Conservation (phyloP, 345 rosid species). For the Brassica rapa region DNA sequence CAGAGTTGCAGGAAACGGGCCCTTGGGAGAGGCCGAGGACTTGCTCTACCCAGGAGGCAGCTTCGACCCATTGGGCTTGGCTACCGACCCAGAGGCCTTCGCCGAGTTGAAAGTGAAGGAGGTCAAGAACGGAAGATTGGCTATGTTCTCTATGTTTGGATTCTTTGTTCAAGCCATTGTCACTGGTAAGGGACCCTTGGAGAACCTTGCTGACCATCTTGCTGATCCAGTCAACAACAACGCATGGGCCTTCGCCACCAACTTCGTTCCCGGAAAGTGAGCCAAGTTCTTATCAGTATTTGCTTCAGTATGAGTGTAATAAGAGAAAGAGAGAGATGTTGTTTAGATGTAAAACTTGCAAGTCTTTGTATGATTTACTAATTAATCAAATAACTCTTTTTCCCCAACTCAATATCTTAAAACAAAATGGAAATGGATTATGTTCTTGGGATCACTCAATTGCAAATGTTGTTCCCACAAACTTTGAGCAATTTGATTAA, state of each 20-base stretch:
- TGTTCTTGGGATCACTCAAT: not conserved
- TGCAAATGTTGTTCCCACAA: not conserved
- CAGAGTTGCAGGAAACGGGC: conserved; percentile 60
- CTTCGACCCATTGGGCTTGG: conserved; percentile 55
- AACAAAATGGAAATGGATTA: not conserved
- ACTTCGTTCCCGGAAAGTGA: conserved; percentile 58
- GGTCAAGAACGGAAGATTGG: conserved; percentile 60
- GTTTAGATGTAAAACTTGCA: conserved; percentile 26
- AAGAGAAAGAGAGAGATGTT: conserved; percentile 21
- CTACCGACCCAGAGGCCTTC: conserved; percentile 84
- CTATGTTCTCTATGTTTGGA: too few relatives aligned
- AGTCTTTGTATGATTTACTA: conserved; percentile 22
- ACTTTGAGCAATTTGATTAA: not conserved
- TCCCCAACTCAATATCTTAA: not conserved
- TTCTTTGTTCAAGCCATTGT: conserved; percentile 38
- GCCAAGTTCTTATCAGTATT: conserved; percentile 11
- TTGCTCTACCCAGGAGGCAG: conserved; percentile 53
- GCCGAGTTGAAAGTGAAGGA: conserved; percentile 85
- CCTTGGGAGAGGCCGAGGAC: conserved; percentile 52
- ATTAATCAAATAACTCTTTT: conserved; percentile 27
- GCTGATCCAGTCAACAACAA: conserved; percentile 55
- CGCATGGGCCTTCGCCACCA: conserved; percentile 59
- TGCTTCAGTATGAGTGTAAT: conserved; percentile 15
- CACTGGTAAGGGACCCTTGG: conserved; percentile 52
- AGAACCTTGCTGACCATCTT: conserved; percentile 52